Conservation (phyloP, 176 grass and related monocot species). For the Luzula sylvatica region DNA sequence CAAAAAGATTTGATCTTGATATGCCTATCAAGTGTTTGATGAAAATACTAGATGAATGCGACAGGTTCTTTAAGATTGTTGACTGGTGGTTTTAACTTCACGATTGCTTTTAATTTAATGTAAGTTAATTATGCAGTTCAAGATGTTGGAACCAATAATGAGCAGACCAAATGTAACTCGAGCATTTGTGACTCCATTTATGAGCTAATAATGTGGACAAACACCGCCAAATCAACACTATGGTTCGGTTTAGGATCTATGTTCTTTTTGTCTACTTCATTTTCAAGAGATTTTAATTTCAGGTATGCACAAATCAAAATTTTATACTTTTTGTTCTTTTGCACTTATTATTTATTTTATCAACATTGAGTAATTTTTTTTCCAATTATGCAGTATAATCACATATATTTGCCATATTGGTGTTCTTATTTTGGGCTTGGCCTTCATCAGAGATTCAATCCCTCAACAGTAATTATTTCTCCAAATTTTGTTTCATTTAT, state of each 20-base stretch:
- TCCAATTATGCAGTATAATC: slow-evolving; percentile 46
- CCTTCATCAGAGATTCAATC: slow-evolving; percentile 67
- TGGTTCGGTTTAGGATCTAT: slow-evolving; percentile 82
- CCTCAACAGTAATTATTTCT: slow-evolving; percentile 39
- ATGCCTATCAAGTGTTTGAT: slow-evolving; percentile 1
- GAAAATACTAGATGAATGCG: neutral
- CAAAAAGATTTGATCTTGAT: neutral
- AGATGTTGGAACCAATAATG: neutral
- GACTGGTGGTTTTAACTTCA: neutral
- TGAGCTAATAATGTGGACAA: slow-evolving; percentile 75
- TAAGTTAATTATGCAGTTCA: slow-evolving; percentile 8
- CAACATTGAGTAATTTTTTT: neutral
- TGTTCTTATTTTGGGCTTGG: slow-evolving; percentile 55
- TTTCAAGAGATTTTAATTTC: slow-evolving; percentile 58
- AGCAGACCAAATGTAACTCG: slow-evolving; percentile 5
- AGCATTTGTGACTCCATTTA: slow-evolving; percentile 41
- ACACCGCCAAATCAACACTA: slow-evolving; percentile 63
- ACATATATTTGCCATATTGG: slow-evolving; percentile 54
- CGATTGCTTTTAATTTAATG: neutral
- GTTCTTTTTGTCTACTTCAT: slow-evolving; percentile 68
- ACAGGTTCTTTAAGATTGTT: neutral
- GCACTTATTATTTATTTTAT: neutral
- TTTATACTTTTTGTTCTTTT: neutral
- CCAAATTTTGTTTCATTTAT: neutral
- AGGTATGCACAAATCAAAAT: slow-evolving; percentile 29